These are phyloP conservation scores for Monosporascus sp. DNA, from an alignment of 2,329 filamentous ascomycete genomes.

Conservation along the genomic window DNA sequence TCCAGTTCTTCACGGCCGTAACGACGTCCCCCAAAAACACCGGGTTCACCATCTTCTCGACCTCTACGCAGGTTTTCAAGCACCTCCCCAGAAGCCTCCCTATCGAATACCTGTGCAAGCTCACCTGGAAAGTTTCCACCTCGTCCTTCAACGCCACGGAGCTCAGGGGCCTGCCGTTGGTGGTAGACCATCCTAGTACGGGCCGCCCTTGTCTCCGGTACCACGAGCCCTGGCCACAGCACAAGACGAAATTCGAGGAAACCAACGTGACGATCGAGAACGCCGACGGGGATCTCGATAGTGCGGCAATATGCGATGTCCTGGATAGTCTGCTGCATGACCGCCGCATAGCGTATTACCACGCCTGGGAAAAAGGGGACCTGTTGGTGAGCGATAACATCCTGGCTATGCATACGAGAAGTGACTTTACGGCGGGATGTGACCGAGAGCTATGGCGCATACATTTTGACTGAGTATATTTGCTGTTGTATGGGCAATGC, in stretches of 20 bases:
- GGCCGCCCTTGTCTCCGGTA: slow-evolving; percentile 45
- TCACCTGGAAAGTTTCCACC: slow-evolving; percentile 46
- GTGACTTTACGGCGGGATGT: slow-evolving; percentile 37
- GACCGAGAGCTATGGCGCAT: slow-evolving; percentile 46
- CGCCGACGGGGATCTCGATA: slow-evolving; percentile 9
- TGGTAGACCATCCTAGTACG: slow-evolving; percentile 40
- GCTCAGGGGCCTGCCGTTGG: slow-evolving; percentile 38
- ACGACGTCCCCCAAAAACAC: slow-evolving; percentile 42
- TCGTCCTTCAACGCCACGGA: slow-evolving; percentile 39
- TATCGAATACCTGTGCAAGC: slow-evolving; percentile 28
- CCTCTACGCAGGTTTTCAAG: slow-evolving; percentile 43
- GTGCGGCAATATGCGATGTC: slow-evolving; percentile 28
- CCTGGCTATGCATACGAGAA: slow-evolving; percentile 44
- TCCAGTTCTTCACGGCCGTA: slow-evolving; percentile 47
- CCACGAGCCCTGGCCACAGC: slow-evolving; percentile 49
- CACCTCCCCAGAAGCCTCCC: slow-evolving; percentile 35
- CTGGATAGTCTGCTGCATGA: slow-evolving; percentile 43
- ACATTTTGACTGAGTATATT: slow-evolving; percentile 36
- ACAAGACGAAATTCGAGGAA: slow-evolving; percentile 45
- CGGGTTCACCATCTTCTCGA: slow-evolving; percentile 50
- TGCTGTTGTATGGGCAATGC: not conserved
- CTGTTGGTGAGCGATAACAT: slow-evolving; percentile 48
- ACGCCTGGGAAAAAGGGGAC: slow-evolving; percentile 51
- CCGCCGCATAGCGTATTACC: slow-evolving; percentile 42
- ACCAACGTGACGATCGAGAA: slow-evolving; percentile 39